These are phyloP conservation scores for Aureobasidium sp. DNA, from an alignment of 2,329 filamentous ascomycete genomes.

Conservation along the genomic window DNA sequence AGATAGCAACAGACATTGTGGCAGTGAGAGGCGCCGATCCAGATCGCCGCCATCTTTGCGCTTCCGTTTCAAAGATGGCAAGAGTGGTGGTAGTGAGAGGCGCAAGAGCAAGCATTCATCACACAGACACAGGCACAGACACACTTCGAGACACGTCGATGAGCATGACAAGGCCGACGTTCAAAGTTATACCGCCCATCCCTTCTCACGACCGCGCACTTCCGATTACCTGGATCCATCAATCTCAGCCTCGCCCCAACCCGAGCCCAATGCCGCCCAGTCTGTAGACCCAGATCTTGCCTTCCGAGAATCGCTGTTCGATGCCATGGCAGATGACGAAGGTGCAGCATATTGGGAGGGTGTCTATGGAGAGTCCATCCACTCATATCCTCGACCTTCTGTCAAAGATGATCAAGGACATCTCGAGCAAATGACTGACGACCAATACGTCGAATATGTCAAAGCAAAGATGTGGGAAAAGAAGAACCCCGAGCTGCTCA, in stretches of 20 bases:
- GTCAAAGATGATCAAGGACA: slow-evolving; percentile 47
- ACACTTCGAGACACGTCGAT: background rate
- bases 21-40: background rate
- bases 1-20: background rate
- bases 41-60: slow-evolving; percentile 7
- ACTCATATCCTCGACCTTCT: slow-evolving; percentile 66
- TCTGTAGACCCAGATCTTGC: slow-evolving; percentile 61
- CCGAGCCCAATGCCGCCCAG: slow-evolving; percentile 9
- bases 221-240: slow-evolving; percentile 14
- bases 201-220: slow-evolving; percentile 9
- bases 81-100: background rate
- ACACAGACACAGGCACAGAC: background rate
- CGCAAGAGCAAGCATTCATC: slow-evolving; percentile 1
- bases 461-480: slow-evolving; percentile 92
- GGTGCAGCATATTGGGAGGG: slow-evolving; percentile 91
- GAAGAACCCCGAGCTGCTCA: slow-evolving; percentile 73
- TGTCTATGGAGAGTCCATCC: slow-evolving; percentile 93
- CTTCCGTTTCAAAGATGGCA: slow-evolving; percentile 14
- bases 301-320: slow-evolving; percentile 90
- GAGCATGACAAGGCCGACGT: slow-evolving; percentile 6
- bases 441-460: slow-evolving; percentile 84
- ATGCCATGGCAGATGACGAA: slow-evolving; percentile 94
- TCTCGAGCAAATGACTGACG: slow-evolving; percentile 81
- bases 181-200: slow-evolving; percentile 15
- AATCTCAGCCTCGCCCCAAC: background rate